Percentiles rank a stretch among this genome's conserved stretches.
Evolutionary conservation across 805 yeast species (phyloP).

Genomic region (Wickerhamiella brachini): DNA sequence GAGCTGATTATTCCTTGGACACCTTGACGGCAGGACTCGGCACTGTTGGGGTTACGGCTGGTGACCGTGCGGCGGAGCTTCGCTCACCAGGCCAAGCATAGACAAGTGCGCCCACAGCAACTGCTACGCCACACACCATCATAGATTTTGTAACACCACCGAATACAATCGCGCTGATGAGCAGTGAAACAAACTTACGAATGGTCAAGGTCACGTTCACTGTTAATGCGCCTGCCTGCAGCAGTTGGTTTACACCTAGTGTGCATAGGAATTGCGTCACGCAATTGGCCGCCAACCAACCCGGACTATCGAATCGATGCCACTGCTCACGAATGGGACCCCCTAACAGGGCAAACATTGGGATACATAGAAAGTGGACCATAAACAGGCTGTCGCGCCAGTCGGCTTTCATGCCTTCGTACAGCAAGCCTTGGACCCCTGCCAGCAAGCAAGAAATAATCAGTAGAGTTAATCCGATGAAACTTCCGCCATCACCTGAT

Average conservation of each 20-base stretch:
- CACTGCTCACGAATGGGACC: conserved; percentile 25
- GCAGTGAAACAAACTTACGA: conserved; percentile 47
- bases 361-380: conserved; percentile 41
- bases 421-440: conserved; percentile 45
- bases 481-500: conserved; percentile 3
- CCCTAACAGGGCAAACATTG: conserved; percentile 33
- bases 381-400: conserved; percentile 59
- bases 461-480: conserved; percentile 31
- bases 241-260: conserved; percentile 51
- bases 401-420: conserved; percentile 34
- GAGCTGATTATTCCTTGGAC: background rate
- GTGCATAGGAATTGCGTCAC: conserved; percentile 49
- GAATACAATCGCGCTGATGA: conserved; percentile 42
- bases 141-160: conserved; percentile 30
- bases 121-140: conserved; percentile 38
- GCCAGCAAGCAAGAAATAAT: conserved; percentile 36
- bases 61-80: background rate
- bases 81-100: conserved; percentile 21
- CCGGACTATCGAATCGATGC: conserved; percentile 2
- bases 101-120: conserved; percentile 41
- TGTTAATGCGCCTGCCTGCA: conserved; percentile 46
- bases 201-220: conserved; percentile 46
- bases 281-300: conserved; percentile 31
- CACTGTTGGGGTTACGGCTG: too few species aligned
- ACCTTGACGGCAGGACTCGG: background rate